Evolutionary conservation across 768 basidiomycete species (phyloP).

Genomic region (Kwoniella europaea): DNA sequence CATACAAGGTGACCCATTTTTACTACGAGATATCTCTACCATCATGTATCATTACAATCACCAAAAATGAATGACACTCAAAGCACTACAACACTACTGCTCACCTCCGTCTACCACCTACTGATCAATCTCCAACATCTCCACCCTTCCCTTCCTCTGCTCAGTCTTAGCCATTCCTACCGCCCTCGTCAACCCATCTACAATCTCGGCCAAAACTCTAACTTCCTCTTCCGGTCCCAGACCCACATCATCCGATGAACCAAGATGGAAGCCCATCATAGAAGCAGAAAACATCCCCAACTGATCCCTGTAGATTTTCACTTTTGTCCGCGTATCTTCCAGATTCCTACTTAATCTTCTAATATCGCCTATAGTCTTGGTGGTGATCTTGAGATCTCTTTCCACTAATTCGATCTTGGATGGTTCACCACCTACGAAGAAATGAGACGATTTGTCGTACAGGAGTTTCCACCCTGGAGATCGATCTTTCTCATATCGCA

Average conservation of each 20-base stretch:
- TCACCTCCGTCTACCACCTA: background rate
- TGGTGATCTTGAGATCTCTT: conserved; percentile 40
- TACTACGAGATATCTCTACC: too few relatives aligned
- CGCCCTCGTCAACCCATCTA: conserved; percentile 38
- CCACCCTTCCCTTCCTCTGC: background rate
- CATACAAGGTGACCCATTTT: too few relatives aligned
- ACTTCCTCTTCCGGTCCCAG: conserved; percentile 48
- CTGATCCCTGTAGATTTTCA: conserved; percentile 46
- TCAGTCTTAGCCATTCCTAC: conserved; percentile 40
- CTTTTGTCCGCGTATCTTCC: conserved; percentile 30
- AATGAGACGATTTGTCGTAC: conserved; percentile 34
- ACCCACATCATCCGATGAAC: conserved; percentile 31
- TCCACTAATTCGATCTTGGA: conserved; percentile 32
- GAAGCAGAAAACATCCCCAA: conserved; percentile 48
- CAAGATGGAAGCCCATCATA: conserved; percentile 51
- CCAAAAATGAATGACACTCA: too few relatives aligned
- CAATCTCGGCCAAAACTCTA: conserved; percentile 37
- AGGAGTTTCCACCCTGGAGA: conserved; percentile 42
- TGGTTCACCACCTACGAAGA: conserved; percentile 45
- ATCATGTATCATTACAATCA: too few relatives aligned
- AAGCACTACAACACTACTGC: too few relatives aligned
- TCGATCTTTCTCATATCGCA: conserved; percentile 28
- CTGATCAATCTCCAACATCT: conserved; percentile 18
- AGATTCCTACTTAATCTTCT: conserved; percentile 22
- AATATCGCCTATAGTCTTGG: conserved; percentile 39